Percentiles rank a stretch among this genome's conserved stretches.
Conservation (phyloP, 192 early-diverging fungal species). For the Backusella australiensis region DNA sequence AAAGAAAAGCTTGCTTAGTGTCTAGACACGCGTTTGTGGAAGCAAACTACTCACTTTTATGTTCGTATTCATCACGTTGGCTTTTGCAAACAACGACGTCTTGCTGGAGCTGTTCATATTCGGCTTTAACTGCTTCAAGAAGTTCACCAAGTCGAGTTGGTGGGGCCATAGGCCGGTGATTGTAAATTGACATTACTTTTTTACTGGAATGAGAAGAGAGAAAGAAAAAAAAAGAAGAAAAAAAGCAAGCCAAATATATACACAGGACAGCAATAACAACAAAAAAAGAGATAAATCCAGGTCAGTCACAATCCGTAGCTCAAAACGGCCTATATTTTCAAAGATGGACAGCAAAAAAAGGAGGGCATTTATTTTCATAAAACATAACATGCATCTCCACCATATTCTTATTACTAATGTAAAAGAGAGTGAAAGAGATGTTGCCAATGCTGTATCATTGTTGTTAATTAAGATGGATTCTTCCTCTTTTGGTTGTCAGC, state of each 20-base stretch:
- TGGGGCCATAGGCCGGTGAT: conserved; percentile 74
- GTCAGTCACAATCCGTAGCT: background rate
- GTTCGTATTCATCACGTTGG: conserved; percentile 86
- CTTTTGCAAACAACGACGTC: conserved; percentile 70
- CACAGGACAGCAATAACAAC: too few relatives aligned
- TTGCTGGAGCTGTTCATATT: conserved; percentile 76
- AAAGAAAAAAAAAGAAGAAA: background rate
- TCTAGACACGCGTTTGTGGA: background rate
- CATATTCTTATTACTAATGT: too few relatives aligned
- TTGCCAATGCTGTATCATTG: too few relatives aligned
- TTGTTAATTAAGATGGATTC: too few relatives aligned
- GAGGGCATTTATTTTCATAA: too few relatives aligned
- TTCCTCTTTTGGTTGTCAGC: too few relatives aligned
- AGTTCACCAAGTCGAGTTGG: conserved; percentile 70
- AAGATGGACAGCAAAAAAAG: too few relatives aligned
- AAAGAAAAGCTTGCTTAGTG: conserved; percentile 3
- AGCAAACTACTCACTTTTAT: conserved; percentile 62
- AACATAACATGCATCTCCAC: too few relatives aligned
- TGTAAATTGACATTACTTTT: conserved; percentile 48
- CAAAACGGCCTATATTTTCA: background rate
- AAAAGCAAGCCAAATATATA: background rate
- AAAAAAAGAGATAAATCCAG: background rate
- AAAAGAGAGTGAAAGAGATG: too few relatives aligned
- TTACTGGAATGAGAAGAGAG: background rate
- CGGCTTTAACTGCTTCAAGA: conserved; percentile 74